Base-by-base conservation (phyloP, 106 monocot species). In the Acorus gramineus region DNA sequence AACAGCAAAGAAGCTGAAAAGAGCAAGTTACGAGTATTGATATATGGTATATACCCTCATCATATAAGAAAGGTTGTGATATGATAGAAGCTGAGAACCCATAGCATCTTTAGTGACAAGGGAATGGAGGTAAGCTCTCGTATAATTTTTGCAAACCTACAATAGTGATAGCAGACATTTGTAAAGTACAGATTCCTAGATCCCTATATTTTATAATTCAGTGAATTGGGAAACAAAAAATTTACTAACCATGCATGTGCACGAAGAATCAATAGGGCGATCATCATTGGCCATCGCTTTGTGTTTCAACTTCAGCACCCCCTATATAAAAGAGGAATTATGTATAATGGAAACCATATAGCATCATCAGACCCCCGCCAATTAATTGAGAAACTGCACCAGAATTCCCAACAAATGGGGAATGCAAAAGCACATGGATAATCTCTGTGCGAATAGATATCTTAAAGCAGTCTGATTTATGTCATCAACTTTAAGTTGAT, bases 31-130 rank as follows among this genome's bases (percentile, higher is more conserved):
- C 50, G 2, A 2, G 6, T 8, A 46, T 56, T 9, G 9, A 63
- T 7, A 62, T 12, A 49, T 3, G 9, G 46, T 62, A n/a, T n/a
- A 49, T 87, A 95, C 95, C 87, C 85, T 82, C 96, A 91, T 87
- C 96, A 96, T 96, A 71, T 85, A 96, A 51, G 87, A 71, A 63
- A 96, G 66, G 71, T 91, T 96, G 71, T 96, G 96, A 66, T 96
- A 91, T 9, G 90, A 90, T 28, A 96, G 74, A 46, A 96, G 87
- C 47, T 96, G 96, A 49, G 91, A 85, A 50, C 96, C 96, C 90
- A 96, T 87, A 8, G 96, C 81, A 85, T 91, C 78, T 74, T 87
- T 96, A 9, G 91, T 96, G 6, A 96, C 90, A 11, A 96, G 84
- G 67, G 79, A 85, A 70, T 96, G 96, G 61, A 96, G 60, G 68